Conservation (phyloP, 768 basidiomycete genomes). For the Butyriboletus loyo region DNA sequence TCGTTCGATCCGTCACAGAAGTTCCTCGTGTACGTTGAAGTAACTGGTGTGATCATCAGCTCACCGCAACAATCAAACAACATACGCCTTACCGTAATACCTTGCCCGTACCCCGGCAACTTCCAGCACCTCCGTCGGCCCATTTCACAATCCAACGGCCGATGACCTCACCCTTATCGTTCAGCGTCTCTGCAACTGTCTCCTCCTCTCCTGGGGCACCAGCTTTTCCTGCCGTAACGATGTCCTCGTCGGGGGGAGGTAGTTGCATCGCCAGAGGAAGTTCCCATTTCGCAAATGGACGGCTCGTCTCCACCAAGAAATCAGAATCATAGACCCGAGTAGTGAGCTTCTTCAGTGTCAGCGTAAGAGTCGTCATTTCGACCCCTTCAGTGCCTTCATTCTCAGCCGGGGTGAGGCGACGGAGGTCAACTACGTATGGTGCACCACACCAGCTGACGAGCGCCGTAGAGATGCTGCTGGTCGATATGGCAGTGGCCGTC, state of each 20-base stretch:
- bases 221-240: conserved; percentile 28
- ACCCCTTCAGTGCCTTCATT: conserved; percentile 49
- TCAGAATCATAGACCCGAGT: conserved; percentile 75
- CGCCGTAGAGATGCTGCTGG: conserved; percentile 70
- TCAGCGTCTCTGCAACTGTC: conserved; percentile 75
- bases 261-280: conserved; percentile 55
- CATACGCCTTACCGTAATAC: conserved; percentile 56
- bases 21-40: conserved; percentile 54
- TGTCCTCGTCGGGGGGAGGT: conserved; percentile 35
- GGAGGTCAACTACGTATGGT: conserved; percentile 70
- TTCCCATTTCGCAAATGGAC: conserved; percentile 82
- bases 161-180: conserved; percentile 53
- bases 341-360: conserved; percentile 54
- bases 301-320: conserved; percentile 62
- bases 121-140: conserved; percentile 62
- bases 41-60: conserved; percentile 31
- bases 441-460: conserved; percentile 68
- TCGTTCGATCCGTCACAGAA: conserved; percentile 27
- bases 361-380: conserved; percentile 66
- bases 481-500: conserved; percentile 66
- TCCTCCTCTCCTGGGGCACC: conserved; percentile 55
- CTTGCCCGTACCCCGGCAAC: conserved; percentile 59
- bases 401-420: conserved; percentile 44
- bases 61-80: not conserved
- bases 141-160: conserved; percentile 81